Base-by-base conservation (phyloP, 352 stramenopile genomes). In the Phytophthora tentaculata region DNA sequence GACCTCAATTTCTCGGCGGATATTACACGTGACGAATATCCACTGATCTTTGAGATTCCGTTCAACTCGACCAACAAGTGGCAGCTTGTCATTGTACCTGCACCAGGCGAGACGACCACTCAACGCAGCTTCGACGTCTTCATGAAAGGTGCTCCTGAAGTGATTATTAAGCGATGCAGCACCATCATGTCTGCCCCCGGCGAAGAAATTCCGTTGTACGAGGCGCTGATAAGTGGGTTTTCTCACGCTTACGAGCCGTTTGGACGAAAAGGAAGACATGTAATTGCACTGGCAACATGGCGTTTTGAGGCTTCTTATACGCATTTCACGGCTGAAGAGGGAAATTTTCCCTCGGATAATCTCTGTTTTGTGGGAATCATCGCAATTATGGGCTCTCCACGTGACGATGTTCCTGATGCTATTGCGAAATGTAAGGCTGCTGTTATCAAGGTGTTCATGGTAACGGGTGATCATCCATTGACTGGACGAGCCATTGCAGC, bases 91-190 rank as follows among this genome's bases (percentile, higher is more conserved):
- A 70, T 86, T 23, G 71, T 85, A 1, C 74, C 76, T 12, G 58
- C 71, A 17, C 64, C 68, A 13, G 45, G 59, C n/a, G 52, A 78
- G 9, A 58, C 69, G 6, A 45, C 26, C 1, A 75, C 32, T 17
- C 66, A 58, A 20, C 28, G 12, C 17, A 67, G 44, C 37, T 81
- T 78, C 43, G 77, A 86, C 14, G 67, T 84, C 16, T 77, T 97
- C 67, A 94, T 98, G 73, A 99, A 99, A 79, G 97, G 97, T 43
- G 97, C 95, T 1, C 96, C 96, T 9, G 95, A 99, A 69, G 84
- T 94, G 19, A 91, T 99, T 62, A 71, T 98, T 26, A 80, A 84
- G 53, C 76, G 90, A 39, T 98, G 96, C 76, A 84, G 67, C 35
- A 87, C 83, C 8, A 84, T 86, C 43, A 50, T 97, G 58, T 65